Base-by-base conservation (phyloP, 1,284 basidiomycete genomes). In the Boletellus deceptivus region DNA sequence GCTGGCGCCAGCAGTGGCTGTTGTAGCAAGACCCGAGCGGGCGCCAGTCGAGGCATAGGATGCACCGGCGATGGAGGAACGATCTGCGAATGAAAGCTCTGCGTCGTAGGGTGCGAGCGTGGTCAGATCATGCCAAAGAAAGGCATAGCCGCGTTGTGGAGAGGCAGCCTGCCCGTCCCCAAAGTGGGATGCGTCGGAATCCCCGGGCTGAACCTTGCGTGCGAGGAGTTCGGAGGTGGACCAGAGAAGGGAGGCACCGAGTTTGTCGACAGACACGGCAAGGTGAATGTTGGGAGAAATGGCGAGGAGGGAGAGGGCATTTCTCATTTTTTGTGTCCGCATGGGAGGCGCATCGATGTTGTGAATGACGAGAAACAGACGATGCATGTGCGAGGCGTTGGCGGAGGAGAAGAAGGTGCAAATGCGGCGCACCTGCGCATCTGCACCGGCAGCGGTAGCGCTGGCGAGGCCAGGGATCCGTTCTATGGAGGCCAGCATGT, bases 81-180 rank as follows among this genome's bases (percentile, higher is more conserved):
- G 77, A 59, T 91, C 86, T 6, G 79, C 78, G 54, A 76, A 81
- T 0, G 83, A 75, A 47, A 88, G 79, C 68, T 97, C 94, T 53
- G 80, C 75, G 62, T 89, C 85, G 72, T 95, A 96, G 2, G 89
- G 76, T 22, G 75, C 75, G 58, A 91, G 85, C 0, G 94, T 96
- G 3, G 92, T 89, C 16, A 89, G 67, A 66, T 93, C 89, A 69
- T 96, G 91, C 82, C 91, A 93, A 14, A 95, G 71, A 84, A 91
- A 95, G 6, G 84, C 78, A 69, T 87, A 92, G 2, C 88, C 87
- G 31, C 80, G 74, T 25, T 64, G 67, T 3, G 72, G 70, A 9
- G 67, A 53, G 20, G 44, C 43, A 8, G 41, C n/a, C 56, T 44
- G 61, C 56, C n/a, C 55, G 45, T 49, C 58, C 9, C 11, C 10